Conservation (phyloP, 176 grass and related monocot species). For the Musa troglodytarum region DNA sequence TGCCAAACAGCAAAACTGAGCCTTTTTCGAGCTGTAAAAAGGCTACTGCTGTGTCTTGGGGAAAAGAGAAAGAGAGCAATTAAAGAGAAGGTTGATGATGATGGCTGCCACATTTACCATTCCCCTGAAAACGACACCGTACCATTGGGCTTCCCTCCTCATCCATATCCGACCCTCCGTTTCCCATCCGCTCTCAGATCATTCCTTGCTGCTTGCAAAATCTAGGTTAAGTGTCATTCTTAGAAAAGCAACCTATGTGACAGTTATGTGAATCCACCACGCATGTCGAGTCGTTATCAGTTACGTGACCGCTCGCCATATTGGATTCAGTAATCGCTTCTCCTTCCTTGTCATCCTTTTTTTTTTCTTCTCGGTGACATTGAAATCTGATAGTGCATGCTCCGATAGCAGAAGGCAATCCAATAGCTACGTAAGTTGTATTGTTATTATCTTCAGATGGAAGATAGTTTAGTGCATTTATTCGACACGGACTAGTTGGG, state of each 20-base stretch:
- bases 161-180: not conserved
- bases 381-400: not conserved
- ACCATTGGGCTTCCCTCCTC: no score
- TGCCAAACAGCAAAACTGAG: not conserved
- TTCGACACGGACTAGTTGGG: no score
- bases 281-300: not conserved
- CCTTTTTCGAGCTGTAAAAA: slow-evolving; percentile 11
- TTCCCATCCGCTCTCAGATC: no score
- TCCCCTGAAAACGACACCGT: not conserved
- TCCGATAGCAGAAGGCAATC: no score
- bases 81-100: not conserved
- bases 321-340: no score
- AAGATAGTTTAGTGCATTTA: no score
- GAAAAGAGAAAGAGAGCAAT: not conserved
- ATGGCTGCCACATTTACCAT: not conserved
- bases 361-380: not conserved
- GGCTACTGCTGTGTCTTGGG: not conserved
- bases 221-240: slow-evolving; percentile 4
- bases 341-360: not conserved
- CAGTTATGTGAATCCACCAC: slow-evolving; percentile 1
- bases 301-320: not conserved
- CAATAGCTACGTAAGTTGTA: no score
- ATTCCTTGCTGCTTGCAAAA: not conserved
- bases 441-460: no score
- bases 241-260: not conserved